Base-by-base conservation (phyloP, 768 basidiomycete genomes). In the Psilocybe cubensis region DNA sequence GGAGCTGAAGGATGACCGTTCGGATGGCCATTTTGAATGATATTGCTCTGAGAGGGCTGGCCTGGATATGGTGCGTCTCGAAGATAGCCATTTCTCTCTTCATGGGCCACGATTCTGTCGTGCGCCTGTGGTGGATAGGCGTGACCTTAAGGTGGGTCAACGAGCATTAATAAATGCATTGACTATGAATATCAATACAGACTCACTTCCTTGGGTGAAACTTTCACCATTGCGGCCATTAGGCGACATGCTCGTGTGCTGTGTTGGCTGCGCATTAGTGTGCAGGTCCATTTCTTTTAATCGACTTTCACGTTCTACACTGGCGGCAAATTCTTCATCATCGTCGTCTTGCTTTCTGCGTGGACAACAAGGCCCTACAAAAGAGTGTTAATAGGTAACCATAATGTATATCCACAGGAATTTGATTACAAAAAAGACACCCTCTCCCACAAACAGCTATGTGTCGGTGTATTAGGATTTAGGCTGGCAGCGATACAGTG, bases 371-470 rank as follows among this genome's bases (percentile, higher is more conserved):
- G 51, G 51, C 38, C 33, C 57, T 58, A 47, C 12, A 18, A 25
- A 35, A 33, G 10, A 7, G 18, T 7, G n/a, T 2, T 1, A 3
- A 12, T 14, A 50, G 45, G 3, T n/a, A 24, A 46, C 56, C n/a
- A n/a, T n/a, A n/a, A n/a, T n/a, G n/a, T n/a, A n/a, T n/a, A n/a
- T n/a, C n/a, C n/a, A n/a, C n/a, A n/a, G n/a, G n/a, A n/a, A n/a
- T n/a, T n/a, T n/a, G n/a, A n/a, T 7, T 27, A 63, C 62, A 46
- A 50, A 54, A 60, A n/a, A 58, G 23, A 38, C 60, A 65, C 8
- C 50, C 45, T 44, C 56, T 56, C 25, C 62, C 64, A 28, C 54
- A 59, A 12, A 55, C 17, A 41, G 59, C 64, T 65, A 21, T 7
- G 20, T 9, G 31, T 2, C 6, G 21, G 33, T 6, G 10, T 38